Evolutionary conservation across 2,329 filamentous ascomycete genomes (phyloP), one percentile per base, ranked within the genome.

Genomic region (Colletotrichum australisinense): DNA sequence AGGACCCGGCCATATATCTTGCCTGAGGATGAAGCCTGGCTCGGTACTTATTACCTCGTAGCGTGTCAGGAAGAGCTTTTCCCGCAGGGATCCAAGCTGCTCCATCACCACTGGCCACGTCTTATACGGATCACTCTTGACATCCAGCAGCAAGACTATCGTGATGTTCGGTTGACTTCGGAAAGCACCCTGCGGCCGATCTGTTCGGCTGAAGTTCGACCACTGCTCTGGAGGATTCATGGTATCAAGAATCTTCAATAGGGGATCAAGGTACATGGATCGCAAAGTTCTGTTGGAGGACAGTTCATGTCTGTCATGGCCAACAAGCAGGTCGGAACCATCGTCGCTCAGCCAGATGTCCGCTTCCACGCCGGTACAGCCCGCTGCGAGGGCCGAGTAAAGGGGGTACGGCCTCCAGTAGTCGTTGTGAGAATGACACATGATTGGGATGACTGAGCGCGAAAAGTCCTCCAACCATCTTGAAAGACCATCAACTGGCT

Each of bases 141-240:
- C 83, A 79, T 95, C 93, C 46, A 95, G 86, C 4, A 95, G 85
- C 4, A 95, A 85, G 7, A 89, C 85, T 0, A 94, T 80, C 0
- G 89, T 86, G 76, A 89, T 88, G 2, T 78, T 77, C 0, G 89
- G 86, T 73, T 87, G 81, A 11, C 81, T 82, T 75, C 88, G 83
- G 76, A 90, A 92, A 12, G 94, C 82, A 11, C 92, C 92, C 74
- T 83, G 83, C 2, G 76, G n/a, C 8, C 60, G 59, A 14, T 69
- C 64, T 8, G 52, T 49, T 8, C 35, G 53, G 35, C n/a, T 58
- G 82, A 85, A 12, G 81, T 84, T 69, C 84, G 84, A 73, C 81
- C 82, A 75, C 88, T 88, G 6, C 83, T 78, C 0, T 85, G 86
- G n/a, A 3, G 68, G 22, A 1, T 82, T 79, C 1, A 85, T 86